Conservation (phyloP, 345 rosid species). For the Bretschneidera sinensis region DNA sequence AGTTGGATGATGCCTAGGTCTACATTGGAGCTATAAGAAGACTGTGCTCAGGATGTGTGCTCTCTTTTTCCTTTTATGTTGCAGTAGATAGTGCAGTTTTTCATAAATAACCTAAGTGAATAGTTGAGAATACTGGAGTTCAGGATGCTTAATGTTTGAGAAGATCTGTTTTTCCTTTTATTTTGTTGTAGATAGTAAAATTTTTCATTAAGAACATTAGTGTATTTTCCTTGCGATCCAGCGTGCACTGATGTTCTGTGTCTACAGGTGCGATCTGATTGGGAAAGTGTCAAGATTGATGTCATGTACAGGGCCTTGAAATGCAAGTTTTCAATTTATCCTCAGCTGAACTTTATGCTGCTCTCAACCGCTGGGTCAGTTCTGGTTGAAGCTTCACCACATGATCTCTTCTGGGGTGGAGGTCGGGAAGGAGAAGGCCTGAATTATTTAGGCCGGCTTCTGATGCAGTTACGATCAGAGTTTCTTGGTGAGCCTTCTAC, state of each 20-base stretch:
- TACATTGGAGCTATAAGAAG: too few species aligned
- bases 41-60: too few species aligned
- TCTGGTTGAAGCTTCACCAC: conserved; percentile 91
- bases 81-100: not conserved
- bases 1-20: too few species aligned
- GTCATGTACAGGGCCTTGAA: conserved; percentile 75
- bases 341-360: conserved; percentile 75
- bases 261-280: conserved; percentile 69
- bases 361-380: conserved; percentile 73
- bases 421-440: conserved; percentile 96
- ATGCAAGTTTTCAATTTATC: conserved; percentile 82
- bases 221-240: not conserved
- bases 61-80: not conserved
- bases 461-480: conserved; percentile 87
- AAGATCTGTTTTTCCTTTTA: not conserved
- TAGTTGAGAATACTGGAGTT: too few species aligned
- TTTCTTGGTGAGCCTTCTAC: conserved; percentile 56
- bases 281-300: conserved; percentile 74
- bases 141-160: too few species aligned
- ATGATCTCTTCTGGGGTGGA: conserved; percentile 95
- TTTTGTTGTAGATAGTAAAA: not conserved
- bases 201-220: conserved; percentile 1
- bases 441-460: conserved; percentile 80
- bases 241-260: not conserved
- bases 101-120: conserved; percentile 1